Evolutionary conservation across 345 rosid genomes (phyloP).

Genomic region (Acer yangbiense): DNA sequence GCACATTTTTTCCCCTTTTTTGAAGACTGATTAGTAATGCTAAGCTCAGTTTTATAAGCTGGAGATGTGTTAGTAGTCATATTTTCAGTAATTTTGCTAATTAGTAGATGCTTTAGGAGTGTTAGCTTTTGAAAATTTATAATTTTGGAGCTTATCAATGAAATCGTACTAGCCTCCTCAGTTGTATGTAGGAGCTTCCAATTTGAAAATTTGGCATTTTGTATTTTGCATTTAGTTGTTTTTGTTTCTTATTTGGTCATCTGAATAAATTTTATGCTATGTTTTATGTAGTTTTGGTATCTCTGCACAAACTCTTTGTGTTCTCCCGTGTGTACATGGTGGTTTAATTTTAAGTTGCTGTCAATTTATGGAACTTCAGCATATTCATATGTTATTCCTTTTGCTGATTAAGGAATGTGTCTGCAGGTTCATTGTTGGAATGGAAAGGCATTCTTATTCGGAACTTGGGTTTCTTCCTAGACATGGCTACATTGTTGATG

Average conservation of each 20-base stretch:
- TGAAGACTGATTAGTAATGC: not conserved
- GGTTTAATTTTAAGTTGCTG: not conserved
- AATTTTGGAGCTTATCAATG: not conserved
- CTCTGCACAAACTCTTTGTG: not conserved
- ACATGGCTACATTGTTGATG: constrained; percentile 89
- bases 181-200: not conserved
- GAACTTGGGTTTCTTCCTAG: constrained; percentile 89
- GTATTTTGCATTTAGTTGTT: not conserved
- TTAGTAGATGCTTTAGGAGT: constrained; percentile 13
- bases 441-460: constrained; percentile 92
- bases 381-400: constrained; percentile 3
- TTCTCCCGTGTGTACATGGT: not conserved
- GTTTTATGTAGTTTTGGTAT: not conserved
- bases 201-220: not conserved
- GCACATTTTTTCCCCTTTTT: not conserved
- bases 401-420: constrained; percentile 22
- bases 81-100: not conserved
- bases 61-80: not conserved
- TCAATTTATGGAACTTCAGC: constrained; percentile 1
- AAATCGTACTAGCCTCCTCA: not conserved
- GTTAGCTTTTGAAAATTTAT: not conserved
- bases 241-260: not conserved
- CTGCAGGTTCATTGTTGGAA: constrained; percentile 83
- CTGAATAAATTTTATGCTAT: not conserved
- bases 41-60: not conserved